Conservation (phyloP, 192 early-diverging fungal genomes). For the Lobosporangium transversale region DNA sequence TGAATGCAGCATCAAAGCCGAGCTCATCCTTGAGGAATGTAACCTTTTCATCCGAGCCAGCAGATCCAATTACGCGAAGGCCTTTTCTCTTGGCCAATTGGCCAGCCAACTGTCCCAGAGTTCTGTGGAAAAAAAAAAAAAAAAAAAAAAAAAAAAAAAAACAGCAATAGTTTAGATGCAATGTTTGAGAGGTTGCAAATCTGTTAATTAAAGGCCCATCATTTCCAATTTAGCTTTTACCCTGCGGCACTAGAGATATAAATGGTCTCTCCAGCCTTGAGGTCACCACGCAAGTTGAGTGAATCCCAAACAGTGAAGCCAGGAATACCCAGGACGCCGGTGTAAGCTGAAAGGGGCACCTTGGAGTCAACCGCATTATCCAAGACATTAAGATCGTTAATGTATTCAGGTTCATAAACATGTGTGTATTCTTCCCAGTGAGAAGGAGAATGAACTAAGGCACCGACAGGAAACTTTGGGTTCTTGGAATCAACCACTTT, state of each 20-base stretch:
- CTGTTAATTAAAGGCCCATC: too few species aligned
- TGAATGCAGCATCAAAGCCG: slow-evolving; percentile 88
- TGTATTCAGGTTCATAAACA: slow-evolving; percentile 44
- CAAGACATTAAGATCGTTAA: slow-evolving; percentile 65
- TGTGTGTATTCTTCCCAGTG: slow-evolving; percentile 58
- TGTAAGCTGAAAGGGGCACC: slow-evolving; percentile 17
- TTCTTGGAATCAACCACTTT: slow-evolving; percentile 75
- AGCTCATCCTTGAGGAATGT: slow-evolving; percentile 71
- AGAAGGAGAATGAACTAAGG: slow-evolving; percentile 61
- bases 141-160: not conserved
- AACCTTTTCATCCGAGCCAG: slow-evolving; percentile 89
- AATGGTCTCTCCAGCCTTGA: slow-evolving; percentile 86
- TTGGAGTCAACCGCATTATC: slow-evolving; percentile 74
- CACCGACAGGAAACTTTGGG: slow-evolving; percentile 65
- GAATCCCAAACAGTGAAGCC: slow-evolving; percentile 51
- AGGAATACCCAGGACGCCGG: slow-evolving; percentile 22
- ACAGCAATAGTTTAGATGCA: too few species aligned
- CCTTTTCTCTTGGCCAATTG: slow-evolving; percentile 85
- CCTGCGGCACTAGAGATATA: slow-evolving; percentile 79
- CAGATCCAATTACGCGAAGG: slow-evolving; percentile 84
- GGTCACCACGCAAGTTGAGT: slow-evolving; percentile 70
- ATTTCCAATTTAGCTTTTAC: slow-evolving; percentile 7
- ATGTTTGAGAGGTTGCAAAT: not conserved
- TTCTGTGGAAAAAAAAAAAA: slow-evolving; percentile 29
- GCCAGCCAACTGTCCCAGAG: slow-evolving; percentile 78